Evolutionary conservation across 495 filamentous ascomycete genomes (phyloP), one percentile per base, ranked within the genome.

Genomic region (Hyaloscypha finlandica): DNA sequence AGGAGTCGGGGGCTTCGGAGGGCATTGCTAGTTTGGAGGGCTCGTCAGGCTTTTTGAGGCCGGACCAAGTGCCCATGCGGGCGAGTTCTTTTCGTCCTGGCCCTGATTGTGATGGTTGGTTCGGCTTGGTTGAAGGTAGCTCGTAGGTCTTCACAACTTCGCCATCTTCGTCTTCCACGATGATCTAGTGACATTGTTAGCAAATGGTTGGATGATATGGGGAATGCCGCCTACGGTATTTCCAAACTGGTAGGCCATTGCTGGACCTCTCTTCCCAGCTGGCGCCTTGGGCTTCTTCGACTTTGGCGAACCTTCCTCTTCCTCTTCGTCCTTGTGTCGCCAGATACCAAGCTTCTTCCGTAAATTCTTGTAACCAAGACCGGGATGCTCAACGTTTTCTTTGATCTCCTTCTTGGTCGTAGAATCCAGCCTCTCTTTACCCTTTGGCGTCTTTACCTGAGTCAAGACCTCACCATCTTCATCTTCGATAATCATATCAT

Each of bases 101-200:
- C 25, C 64, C 45, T 31, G 55, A 37, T 51, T 69, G 64, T 32
- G 51, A 59, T 2, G 29, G 1, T 53, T 63, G 33, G 8, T 61
- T 68, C 61, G 29, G 70, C 60, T 69, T 67, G 11, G 39, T 52
- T 37, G 78, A 69, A n/a, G 93, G 90, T 33, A 97, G 89, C 61
- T 96, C 92, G 75, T 97, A 98, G 66, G 95, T 96, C 82, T 96
- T 96, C 75, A 99, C 86, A 14, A 99, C 96, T 74, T 99, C 96
- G 33, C 96, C 96, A 74, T 97, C 91, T 75, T 94, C 93, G 71
- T 99, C 94, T 77, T 99, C 96, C 19, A 99, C 93, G 73, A 99
- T 97, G 70, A 99, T 94, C 76, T 88, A 73, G 22, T 12, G 70
- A 4, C 20, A 45, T 75, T 39, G 65, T 72, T 59, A 70, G 65